Conservation (phyloP, 2,329 filamentous ascomycete genomes). For the Parafenestella ontariensis region DNA sequence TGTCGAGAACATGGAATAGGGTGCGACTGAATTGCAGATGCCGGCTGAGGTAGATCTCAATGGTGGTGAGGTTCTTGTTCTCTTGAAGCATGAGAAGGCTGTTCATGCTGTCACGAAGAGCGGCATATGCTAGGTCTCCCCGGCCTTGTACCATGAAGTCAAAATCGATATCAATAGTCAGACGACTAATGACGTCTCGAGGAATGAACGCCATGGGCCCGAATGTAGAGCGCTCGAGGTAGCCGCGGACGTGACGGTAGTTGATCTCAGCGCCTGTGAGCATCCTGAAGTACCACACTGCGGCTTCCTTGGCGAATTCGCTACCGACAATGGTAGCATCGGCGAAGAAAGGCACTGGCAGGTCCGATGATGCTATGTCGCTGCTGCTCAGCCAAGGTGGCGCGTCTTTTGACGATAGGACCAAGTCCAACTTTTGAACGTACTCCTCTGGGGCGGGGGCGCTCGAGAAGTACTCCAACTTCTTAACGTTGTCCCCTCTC, state of each 20-base stretch:
- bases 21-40: conserved; percentile 1
- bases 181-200: conserved; percentile 1
- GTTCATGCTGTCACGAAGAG: no score
- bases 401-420: background rate
- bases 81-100: no score
- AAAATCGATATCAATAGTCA: conserved; percentile 4
- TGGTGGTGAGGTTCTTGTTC: background rate
- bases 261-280: conserved; percentile 4
- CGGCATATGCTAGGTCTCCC: no score
- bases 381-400: background rate
- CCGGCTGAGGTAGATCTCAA: conserved; percentile 5
- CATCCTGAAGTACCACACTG: conserved; percentile 7
- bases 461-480: no score
- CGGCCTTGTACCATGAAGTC: no score
- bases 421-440: conserved; percentile 1
- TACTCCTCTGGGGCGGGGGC: no score
- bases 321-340: conserved; percentile 4
- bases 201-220: conserved; percentile 1
- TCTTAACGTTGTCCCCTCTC: no score
- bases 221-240: conserved; percentile 7
- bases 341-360: conserved; percentile 7
- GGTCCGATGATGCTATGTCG: background rate
- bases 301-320: conserved; percentile 9
- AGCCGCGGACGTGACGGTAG: conserved; percentile 4
- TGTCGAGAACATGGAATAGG: conserved; percentile 8